Evolutionary conservation across 805 yeast species (phyloP).

Genomic region (Peterozyma xylosa): DNA sequence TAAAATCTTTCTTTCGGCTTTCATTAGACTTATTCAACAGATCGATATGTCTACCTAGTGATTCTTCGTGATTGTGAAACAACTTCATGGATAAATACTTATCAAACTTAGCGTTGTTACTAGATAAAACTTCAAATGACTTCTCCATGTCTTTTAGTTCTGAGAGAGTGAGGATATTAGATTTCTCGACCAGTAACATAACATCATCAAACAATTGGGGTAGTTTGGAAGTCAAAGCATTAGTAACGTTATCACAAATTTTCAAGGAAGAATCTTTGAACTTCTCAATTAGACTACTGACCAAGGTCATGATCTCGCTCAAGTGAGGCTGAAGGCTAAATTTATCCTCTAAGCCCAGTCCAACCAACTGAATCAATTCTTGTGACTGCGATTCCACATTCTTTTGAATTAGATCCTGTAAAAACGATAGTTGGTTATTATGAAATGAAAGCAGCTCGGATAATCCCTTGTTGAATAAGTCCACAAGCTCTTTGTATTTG

Average conservation of each 20-base stretch:
- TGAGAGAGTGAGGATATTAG: constrained; percentile 11
- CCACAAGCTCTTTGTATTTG: constrained; percentile 22
- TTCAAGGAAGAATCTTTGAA: constrained; percentile 14
- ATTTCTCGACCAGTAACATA: constrained; percentile 10
- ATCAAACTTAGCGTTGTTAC: constrained; percentile 4
- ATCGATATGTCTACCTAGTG: constrained; percentile 5
- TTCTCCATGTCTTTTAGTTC: constrained; percentile 12
- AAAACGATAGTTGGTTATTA: constrained; percentile 8
- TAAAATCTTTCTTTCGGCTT: constrained; percentile 4
- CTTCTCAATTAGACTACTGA: constrained; percentile 8
- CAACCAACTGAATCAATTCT: constrained; percentile 8
- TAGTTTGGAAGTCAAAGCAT: constrained; percentile 13
- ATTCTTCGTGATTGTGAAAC: constrained; percentile 6
- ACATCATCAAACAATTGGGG: constrained; percentile 15
- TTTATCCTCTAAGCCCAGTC: not conserved
- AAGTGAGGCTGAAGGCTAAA: not conserved
- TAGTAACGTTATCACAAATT: constrained; percentile 15
- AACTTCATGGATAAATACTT: constrained; percentile 4
- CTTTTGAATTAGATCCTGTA: constrained; percentile 11
- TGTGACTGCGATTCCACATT: constrained; percentile 10
- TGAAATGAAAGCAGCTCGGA: constrained; percentile 14
- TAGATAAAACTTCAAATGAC: not conserved
- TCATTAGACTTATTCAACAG: constrained; percentile 4
- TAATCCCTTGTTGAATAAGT: constrained; percentile 20
- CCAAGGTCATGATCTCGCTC: constrained; percentile 9